Base-by-base conservation (phyloP, 345 rosid species). In the Acer yangbiense region DNA sequence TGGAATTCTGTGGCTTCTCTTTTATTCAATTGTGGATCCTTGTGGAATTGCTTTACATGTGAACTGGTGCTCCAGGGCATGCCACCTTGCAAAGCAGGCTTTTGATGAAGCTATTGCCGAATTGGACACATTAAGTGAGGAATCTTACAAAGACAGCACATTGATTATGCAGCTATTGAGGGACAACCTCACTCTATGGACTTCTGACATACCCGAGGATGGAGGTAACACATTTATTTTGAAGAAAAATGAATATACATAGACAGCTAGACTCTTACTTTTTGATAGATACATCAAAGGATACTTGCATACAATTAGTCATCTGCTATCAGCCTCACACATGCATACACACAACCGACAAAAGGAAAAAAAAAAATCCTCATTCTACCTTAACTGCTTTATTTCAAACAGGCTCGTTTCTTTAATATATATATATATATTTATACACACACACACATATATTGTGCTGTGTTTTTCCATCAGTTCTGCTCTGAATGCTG, bases 181-280 rank as follows among this genome's bases (percentile, higher is more conserved):
- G 83, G 95, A 91, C 84, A 91, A 91, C 80, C 90, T 91, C 73
- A 87, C 92, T 76, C 80, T 91, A 72, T 91, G 95, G 95, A 88
- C 95, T 68, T 87, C 93, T 75, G 92, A 89, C 82, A 87, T 89
- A 75, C 84, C 89, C 0, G 95, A 91, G 76, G 91, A 89, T 81
- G 95, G 91, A 79, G 90, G 91, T 91, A 48, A 86, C 18, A 48
- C 3, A 12, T 68, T 35, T 17, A 50, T 76, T 46, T 41, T 23
- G 44, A 35, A 14, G 2, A 76, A 14, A 46, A 70, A 72, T 9
- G 61, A 23, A 41, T 14, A 46, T 17, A 21, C 14, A 39, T n/a
- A 25, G 25, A 61, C 18, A 21, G 9, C 48, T n/a, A 25, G 25
- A 61, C 18, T 63, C 64, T 62, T 74, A n/a, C 60, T 54, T 44